Evolutionary conservation across 331 rosid genomes (phyloP), one percentile per base, ranked within the genome.

Genomic region (Malus hybrid): DNA sequence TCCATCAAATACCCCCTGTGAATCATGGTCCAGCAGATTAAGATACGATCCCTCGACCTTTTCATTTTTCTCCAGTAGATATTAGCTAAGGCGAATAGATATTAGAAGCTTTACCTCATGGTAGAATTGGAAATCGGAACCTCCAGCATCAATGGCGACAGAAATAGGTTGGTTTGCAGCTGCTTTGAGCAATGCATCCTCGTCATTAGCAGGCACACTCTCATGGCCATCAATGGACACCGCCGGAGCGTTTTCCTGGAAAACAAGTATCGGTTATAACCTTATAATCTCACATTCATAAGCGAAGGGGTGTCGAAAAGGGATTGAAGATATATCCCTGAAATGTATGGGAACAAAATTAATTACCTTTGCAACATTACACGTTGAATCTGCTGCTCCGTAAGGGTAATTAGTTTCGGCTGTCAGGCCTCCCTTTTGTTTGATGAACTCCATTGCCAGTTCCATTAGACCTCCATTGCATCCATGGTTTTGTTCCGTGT

Each of bases 151-250:
- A 32, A 94, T 86, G 79, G 97, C 90, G 6, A 90, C 96, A 9
- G 96, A 79, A 6, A 90, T 68, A 69, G 99, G 97, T 80, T 94
- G 92, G 76, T 88, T 83, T 5, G 96, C 92, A n/a, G 71, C 97
- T 66, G 92, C 99, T 76, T 90, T 83, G 66, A 88, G 87, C 80
- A 94, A 69, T 13, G 93, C 90, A 4, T 68, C 63, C 83, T 94
- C 97, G 64, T 87, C 76, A 42, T 90, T 89, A 1, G 14, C 56
- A 0, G 96, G 99, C 4, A 94, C 91, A 39, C 6, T 56, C 80
- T 92, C 93, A 63, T 88, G 78, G 3, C 97, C 96, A 80, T 92
- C 94, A 60, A 94, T 90, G 66, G 89, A 83, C 46, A 91, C 99
- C 71, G 22, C 79, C 5, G 93, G 84, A 5, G 78, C 24, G 9